Evolutionary conservation across 2,329 filamentous ascomycete species (phyloP).

Genomic region (Raffaelea ambrosiae): DNA sequence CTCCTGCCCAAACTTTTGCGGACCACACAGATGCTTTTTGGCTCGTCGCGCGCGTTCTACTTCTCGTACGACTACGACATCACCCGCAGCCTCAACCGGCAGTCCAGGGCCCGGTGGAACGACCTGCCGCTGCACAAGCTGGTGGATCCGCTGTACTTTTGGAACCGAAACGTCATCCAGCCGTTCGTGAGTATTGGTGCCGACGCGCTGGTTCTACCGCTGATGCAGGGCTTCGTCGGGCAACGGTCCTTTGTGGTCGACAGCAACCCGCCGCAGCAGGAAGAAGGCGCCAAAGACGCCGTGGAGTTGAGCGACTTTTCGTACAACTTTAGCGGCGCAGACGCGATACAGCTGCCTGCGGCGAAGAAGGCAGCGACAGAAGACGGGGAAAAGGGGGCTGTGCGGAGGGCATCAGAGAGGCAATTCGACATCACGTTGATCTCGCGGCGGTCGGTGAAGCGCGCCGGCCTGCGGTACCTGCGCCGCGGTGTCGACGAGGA

Average conservation of each 20-base stretch:
- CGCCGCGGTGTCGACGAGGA: slow-evolving; percentile 85
- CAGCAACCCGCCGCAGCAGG: slow-evolving; percentile 45
- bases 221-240: slow-evolving; percentile 92
- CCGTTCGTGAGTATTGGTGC: slow-evolving; percentile 69
- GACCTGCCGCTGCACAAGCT: slow-evolving; percentile 59
- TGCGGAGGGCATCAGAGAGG: slow-evolving; percentile 37
- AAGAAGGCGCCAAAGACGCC: slow-evolving; percentile 35
- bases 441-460: slow-evolving; percentile 77
- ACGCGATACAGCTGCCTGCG: not conserved
- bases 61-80: slow-evolving; percentile 94
- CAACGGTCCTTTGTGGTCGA: slow-evolving; percentile 74
- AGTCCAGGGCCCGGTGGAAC: slow-evolving; percentile 25
- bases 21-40: slow-evolving; percentile 77
- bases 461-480: slow-evolving; percentile 83
- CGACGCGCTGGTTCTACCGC: slow-evolving; percentile 62
- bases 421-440: slow-evolving; percentile 78
- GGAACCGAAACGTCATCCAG: slow-evolving; percentile 70
- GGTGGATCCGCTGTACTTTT: slow-evolving; percentile 78
- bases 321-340: slow-evolving; percentile 4
- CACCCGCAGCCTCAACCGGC: slow-evolving; percentile 53
- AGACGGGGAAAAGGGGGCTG: too few species aligned
- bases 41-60: slow-evolving; percentile 76
- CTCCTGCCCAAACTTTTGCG: slow-evolving; percentile 78
- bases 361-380: too few species aligned
- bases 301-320: slow-evolving; percentile 28